Evolutionary conservation across 257 asterid species (phyloP), one percentile per base, ranked within the genome.

Genomic region (Rehmannia glutinosa): DNA sequence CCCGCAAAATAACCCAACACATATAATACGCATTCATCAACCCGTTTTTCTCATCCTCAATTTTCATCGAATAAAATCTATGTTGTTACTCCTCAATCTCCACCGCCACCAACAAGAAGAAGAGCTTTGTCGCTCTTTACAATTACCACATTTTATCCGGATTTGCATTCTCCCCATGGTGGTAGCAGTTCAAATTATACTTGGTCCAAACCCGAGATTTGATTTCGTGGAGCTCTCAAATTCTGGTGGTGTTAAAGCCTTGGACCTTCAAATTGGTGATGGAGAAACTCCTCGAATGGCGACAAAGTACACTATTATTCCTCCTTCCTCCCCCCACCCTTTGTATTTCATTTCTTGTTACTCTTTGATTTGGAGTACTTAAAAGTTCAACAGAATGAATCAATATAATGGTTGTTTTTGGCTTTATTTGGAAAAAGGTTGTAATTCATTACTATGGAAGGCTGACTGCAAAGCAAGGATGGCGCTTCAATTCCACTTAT

Each of bases 371-470:
- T 25, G 39, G 50, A 46, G 9, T 6, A n/a, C n/a, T n/a, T n/a
- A n/a, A n/a, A n/a, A n/a, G n/a, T n/a, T n/a, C n/a, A n/a, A n/a
- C n/a, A n/a, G n/a, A n/a, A n/a, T 69, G 60, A 33, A 53, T 13
- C 38, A 16, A 10, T 54, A 17, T 51, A 3, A 12, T 23, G 12
- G 28, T 15, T 35, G 2, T 12, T 19, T 42, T 19, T 20, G 23
- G 21, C 9, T 32, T 63, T 4, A 32, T 56, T 70, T 70, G 66
- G 23, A 32, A 19, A 15, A 53, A 90, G 97, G 95, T 86, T 64
- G 83, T 83, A 45, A 90, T 90, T 74, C 97, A 90, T 84, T 87
- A 87, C 84, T 90, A 88, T 62, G 97, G 96, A 74, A 86, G 97
- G 77, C 77, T 90, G 80, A 94, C 92, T 8, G 77, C 71, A n/a